Evolutionary conservation across 202 grass and related monocot genomes (phyloP).

Genomic region (Sporobolus alterniflorus): DNA sequence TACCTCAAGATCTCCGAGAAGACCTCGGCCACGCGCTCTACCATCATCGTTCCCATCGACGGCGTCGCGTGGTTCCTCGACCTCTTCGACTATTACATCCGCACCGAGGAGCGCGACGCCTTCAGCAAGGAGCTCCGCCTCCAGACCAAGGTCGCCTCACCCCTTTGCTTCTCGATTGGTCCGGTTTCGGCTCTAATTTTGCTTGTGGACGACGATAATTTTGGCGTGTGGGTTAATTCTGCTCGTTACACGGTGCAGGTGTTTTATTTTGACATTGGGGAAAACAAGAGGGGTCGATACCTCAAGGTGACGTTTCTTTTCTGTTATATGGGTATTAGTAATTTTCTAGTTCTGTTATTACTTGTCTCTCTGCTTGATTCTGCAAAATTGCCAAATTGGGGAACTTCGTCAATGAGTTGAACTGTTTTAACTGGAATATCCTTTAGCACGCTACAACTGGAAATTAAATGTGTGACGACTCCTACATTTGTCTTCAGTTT

Average conservation of each 20-base stretch:
- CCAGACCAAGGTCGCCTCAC: slow-evolving; percentile 67
- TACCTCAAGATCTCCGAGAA: slow-evolving; percentile 98
- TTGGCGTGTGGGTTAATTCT: background rate
- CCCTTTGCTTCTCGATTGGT: background rate
- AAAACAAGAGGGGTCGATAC: slow-evolving; percentile 94
- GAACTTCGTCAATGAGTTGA: slow-evolving; percentile 9
- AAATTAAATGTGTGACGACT: background rate
- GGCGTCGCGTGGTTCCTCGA: slow-evolving; percentile 89
- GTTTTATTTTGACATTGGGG: slow-evolving; percentile 90
- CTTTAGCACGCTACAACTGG: background rate
- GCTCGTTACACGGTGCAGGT: slow-evolving; percentile 41
- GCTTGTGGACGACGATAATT: background rate
- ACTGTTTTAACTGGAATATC: background rate
- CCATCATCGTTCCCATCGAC: slow-evolving; percentile 80
- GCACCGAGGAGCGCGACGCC: slow-evolving; percentile 82
- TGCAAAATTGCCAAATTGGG: slow-evolving; percentile 1
- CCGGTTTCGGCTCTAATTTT: slow-evolving; percentile 20
- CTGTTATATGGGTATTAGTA: background rate
- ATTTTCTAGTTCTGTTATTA: background rate
- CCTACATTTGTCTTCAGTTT: background rate
- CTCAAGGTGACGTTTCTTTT: slow-evolving; percentile 61
- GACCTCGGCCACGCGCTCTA: slow-evolving; percentile 84
- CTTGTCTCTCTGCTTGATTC: background rate
- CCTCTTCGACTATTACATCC: slow-evolving; percentile 87
- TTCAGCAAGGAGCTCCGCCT: slow-evolving; percentile 91